A percentile compares a stretch with the other conserved stretches of the same genome.
Conservation (phyloP, 2,329 filamentous ascomycete genomes). For the Phialophora tarda region DNA sequence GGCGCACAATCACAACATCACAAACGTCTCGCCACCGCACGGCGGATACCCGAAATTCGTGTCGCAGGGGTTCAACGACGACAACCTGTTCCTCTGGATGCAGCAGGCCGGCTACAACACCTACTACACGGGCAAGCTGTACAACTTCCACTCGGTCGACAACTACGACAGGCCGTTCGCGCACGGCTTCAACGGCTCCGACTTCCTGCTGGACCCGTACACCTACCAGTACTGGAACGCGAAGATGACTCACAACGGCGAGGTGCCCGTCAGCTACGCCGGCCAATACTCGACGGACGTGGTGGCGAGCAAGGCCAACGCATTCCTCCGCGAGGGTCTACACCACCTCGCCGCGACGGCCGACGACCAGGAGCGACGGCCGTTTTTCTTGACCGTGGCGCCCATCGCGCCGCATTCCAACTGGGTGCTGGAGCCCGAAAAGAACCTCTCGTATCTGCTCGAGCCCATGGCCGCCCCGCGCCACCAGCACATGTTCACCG, state of each 20-base stretch:
- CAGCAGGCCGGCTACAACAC: constrained; percentile 59
- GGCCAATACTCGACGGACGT: too few species aligned
- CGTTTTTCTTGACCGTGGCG: constrained; percentile 52
- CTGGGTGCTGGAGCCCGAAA: constrained; percentile 12
- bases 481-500: too few species aligned
- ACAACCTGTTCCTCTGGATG: constrained; percentile 59
- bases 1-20: constrained; percentile 74
- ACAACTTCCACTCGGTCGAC: constrained; percentile 54
- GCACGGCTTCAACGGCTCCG: too few species aligned
- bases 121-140: constrained; percentile 62
- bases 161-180: too few species aligned
- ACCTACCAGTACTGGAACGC: too few species aligned
- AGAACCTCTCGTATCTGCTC: constrained; percentile 45
- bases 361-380: too few species aligned
- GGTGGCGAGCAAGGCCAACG: too few species aligned
- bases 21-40: constrained; percentile 52
- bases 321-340: too few species aligned
- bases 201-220: too few species aligned
- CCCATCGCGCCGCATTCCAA: constrained; percentile 71
- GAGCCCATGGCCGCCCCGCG: constrained; percentile 58
- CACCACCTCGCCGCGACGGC: too few species aligned
- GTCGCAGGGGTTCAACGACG: constrained; percentile 56
- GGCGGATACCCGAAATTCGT: constrained; percentile 59
- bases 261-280: too few species aligned
- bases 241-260: too few species aligned